Evolutionary conservation across 805 yeast species (phyloP), one percentile per base, ranked within the genome.

Genomic region (Tetrapisispora fleetii): DNA sequence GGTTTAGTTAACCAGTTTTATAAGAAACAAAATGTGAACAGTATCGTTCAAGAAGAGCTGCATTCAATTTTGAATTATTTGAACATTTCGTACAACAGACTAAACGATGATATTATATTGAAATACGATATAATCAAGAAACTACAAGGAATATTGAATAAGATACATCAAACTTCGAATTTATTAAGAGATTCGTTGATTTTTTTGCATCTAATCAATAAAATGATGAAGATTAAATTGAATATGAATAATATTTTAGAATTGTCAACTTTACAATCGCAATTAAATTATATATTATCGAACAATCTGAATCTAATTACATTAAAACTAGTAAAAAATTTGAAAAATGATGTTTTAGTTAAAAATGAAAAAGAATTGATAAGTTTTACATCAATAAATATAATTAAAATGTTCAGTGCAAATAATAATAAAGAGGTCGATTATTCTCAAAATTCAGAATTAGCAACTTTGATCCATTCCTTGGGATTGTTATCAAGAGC

Each of bases 121-220:
- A 67, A 67, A 35, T 63, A 59, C 45, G 63, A 59, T 46, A 54
- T 51, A 27, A 60, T 65, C 4, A 58, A 58, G 27, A 61, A 52
- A 47, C 44, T 64, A 24, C 67, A 63, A 47, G 47, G 50, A n/a
- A 64, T 59, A 5, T 52, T 63, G 28, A 56, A 59, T 50, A 64
- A 63, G 46, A 55, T 64, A 22, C 67, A 64, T 48, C 67, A 64
- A 48, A 63, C 67, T 7, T 58, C 66, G 4, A 60, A 53, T 35
- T 44, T 63, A 10, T 48, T 64, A 43, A 57, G 67, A 46, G 65
- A 62, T 41, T 55, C 62, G 5, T 50, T 63, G 27, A 50, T 62
- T 18, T 60, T 57, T 39, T 39, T 62, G 14, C 65, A 63, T 48
- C 48, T 63, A 45, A 50, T 58, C 1, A 52, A 56, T 19, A 58